Evolutionary conservation across 169 alveolate species (phyloP).

Genomic region (Eimeria mitis): DNA sequence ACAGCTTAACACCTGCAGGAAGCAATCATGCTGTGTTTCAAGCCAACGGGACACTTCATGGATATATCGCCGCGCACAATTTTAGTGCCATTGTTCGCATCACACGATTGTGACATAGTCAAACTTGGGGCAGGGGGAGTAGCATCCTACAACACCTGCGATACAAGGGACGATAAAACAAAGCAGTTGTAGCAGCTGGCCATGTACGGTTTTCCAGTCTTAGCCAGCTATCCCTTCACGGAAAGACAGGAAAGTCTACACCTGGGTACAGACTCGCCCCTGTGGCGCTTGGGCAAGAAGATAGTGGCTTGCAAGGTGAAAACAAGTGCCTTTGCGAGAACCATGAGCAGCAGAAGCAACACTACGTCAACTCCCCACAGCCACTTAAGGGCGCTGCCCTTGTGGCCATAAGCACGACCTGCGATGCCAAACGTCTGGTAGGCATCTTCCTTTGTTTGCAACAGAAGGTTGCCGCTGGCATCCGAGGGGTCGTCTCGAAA

Average conservation of each 20-base stretch:
- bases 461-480: conserved; percentile 24
- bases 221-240: neutral
- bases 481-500: conserved; percentile 20
- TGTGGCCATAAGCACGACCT: conserved; percentile 45
- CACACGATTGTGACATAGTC: neutral
- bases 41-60: neutral
- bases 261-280: neutral
- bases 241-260: neutral
- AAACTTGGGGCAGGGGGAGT: neutral
- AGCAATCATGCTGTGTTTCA: neutral
- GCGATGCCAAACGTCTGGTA: conserved; percentile 64
- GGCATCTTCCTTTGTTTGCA: conserved; percentile 42
- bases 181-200: neutral
- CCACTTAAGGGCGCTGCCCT: conserved; percentile 53
- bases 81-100: neutral
- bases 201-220: neutral
- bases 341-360: conserved; percentile 34
- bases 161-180: neutral
- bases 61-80: neutral
- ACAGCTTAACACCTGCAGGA: neutral
- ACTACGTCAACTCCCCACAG: conserved; percentile 11
- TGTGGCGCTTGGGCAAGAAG: conserved; percentile 50
- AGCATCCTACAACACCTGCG: neutral
- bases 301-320: conserved; percentile 42
- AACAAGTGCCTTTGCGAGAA: conserved; percentile 16